Conservation (phyloP, 805 yeast species). For the Schizosaccharomyces octosporus region DNA sequence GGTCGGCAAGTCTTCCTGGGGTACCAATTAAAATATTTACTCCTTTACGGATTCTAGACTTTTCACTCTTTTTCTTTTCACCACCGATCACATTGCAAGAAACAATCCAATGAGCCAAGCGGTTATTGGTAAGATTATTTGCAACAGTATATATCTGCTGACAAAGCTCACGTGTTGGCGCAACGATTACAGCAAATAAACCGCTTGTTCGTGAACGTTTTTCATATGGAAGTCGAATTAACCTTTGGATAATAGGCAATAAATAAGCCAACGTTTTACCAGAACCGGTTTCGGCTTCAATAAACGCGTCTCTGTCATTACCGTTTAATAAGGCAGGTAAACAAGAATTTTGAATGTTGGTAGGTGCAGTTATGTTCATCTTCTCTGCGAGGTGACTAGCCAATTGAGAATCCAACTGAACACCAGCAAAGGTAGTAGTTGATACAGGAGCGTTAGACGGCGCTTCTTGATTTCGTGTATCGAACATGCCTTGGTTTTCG, state of each 20-base stretch:
- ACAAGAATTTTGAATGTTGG: slow-evolving; percentile 48
- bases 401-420: slow-evolving; percentile 38
- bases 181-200: slow-evolving; percentile 61
- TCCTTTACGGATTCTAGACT: slow-evolving; percentile 86
- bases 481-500: not conserved
- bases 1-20: slow-evolving; percentile 90
- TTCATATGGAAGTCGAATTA: slow-evolving; percentile 28
- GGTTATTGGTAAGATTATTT: not conserved
- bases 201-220: slow-evolving; percentile 42
- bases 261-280: slow-evolving; percentile 84
- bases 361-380: slow-evolving; percentile 33
- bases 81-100: slow-evolving; percentile 97
- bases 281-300: slow-evolving; percentile 94
- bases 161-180: slow-evolving; percentile 91
- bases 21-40: slow-evolving; percentile 90
- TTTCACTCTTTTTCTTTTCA: slow-evolving; percentile 88
- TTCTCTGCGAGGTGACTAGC: slow-evolving; percentile 29
- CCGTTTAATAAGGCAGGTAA: not conserved
- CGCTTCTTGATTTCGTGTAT: not conserved
- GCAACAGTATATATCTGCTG: slow-evolving; percentile 67
- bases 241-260: slow-evolving; percentile 54
- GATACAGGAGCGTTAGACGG: slow-evolving; percentile 73
- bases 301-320: slow-evolving; percentile 38
- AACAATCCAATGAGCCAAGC: slow-evolving; percentile 51
- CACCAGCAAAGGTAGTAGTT: slow-evolving; percentile 40